A percentile compares a stretch with the other conserved stretches of the same genome.
Evolutionary conservation across 176 grass and related monocot genomes (phyloP).

Genomic region (Carex scoparia): DNA sequence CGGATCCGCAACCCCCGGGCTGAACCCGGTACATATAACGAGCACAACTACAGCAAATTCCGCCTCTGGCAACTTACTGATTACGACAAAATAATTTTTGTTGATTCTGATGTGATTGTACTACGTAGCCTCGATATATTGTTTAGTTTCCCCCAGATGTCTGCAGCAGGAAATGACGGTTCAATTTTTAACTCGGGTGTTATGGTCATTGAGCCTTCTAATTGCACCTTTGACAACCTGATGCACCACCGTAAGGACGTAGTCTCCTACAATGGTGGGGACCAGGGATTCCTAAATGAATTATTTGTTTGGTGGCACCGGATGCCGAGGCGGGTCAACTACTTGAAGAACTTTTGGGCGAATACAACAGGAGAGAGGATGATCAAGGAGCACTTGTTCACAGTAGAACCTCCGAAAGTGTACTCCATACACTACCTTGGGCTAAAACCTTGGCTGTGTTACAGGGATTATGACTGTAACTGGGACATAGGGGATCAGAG

Average conservation of each 20-base stretch:
- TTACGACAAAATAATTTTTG: conserved; percentile 77
- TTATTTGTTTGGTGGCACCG: conserved; percentile 99
- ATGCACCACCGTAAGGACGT: conserved; percentile 40
- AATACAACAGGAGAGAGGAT: conserved; percentile 57
- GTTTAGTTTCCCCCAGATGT: conserved; percentile 81
- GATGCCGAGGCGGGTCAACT: conserved; percentile 73
- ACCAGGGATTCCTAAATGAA: conserved; percentile 97
- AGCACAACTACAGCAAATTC: conserved; percentile 99
- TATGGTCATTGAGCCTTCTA: conserved; percentile 89
- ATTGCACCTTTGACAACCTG: conserved; percentile 66
- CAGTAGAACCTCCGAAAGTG: conserved; percentile 51
- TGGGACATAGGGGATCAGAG: conserved; percentile 63
- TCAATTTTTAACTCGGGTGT: conserved; percentile 82
- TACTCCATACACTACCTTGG: conserved; percentile 85
- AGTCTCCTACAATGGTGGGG: conserved; percentile 89
- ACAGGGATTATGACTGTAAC: conserved; percentile 95
- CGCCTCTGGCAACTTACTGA: conserved; percentile 84
- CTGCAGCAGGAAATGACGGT: conserved; percentile 69
- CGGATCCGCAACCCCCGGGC: conserved; percentile 87
- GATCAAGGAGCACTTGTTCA: conserved; percentile 69
- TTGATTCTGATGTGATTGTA: conserved; percentile 88
- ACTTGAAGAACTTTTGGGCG: conserved; percentile 87
- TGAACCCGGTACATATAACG: conserved; percentile 63
- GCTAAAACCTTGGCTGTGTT: conserved; percentile 84
- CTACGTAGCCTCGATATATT: conserved; percentile 73